phyloP scores from a whole-genome alignment of 768 basidiomycete species.

The Rhodotorula diobovata region DNA sequence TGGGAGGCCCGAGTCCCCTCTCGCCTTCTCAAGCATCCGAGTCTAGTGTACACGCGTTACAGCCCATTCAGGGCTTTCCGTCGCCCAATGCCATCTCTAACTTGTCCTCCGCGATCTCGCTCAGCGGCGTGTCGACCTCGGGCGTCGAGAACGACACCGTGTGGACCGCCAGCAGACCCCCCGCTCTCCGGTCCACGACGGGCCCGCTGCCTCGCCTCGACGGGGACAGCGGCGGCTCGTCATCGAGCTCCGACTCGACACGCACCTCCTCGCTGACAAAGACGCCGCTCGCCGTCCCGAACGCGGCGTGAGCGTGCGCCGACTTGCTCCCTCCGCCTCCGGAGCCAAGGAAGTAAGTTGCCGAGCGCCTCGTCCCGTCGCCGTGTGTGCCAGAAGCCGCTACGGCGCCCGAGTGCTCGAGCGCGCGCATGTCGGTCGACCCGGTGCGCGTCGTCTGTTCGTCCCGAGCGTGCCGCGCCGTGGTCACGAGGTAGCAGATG shows the following conservation, averaged over 20 bases:
- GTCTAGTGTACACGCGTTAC: too few relatives aligned
- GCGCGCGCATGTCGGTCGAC: background rate
- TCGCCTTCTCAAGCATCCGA: too few relatives aligned
- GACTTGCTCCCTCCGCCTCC: too few relatives aligned
- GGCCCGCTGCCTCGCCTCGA: background rate
- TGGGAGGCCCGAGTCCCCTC: too few relatives aligned
- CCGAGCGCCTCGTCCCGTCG: background rate
- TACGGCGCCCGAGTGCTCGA: background rate
- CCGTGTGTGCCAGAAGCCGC: background rate
- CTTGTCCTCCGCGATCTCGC: background rate
- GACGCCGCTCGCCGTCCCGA: background rate
- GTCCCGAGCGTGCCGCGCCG: background rate
- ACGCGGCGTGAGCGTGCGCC: background rate
- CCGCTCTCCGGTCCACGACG: background rate
- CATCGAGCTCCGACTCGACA: background rate
- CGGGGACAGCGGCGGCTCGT: background rate
- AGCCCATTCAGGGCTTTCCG: too few relatives aligned
- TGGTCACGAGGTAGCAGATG: conserved; percentile 13
- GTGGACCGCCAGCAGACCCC: background rate
- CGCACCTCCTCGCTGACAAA: background rate
- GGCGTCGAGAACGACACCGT: background rate
- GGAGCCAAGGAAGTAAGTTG: background rate
- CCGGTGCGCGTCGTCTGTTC: background rate
- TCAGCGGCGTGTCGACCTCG: background rate
- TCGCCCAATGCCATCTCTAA: too few relatives aligned